Evolutionary conservation across 2,329 filamentous ascomycete genomes (phyloP).

Genomic region (Dothidotthia symphoricarpi): DNA sequence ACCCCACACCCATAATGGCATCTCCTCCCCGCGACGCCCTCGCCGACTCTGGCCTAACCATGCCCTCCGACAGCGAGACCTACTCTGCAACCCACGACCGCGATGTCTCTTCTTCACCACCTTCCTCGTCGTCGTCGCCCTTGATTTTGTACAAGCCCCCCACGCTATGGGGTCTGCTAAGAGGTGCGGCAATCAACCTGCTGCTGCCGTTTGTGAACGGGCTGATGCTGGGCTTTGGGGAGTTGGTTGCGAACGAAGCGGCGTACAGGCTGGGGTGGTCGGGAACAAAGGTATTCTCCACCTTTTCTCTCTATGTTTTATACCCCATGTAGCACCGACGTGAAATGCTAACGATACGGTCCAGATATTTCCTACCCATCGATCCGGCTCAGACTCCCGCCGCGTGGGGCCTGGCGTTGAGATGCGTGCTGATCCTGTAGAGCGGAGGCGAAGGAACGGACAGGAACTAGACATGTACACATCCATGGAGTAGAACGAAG

Average conservation of each 20-base stretch:
- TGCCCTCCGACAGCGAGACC: constrained; percentile 79
- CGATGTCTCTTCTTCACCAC: constrained; percentile 59
- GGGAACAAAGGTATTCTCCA: constrained; percentile 73
- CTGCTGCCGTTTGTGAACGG: constrained; percentile 94
- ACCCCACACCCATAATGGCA: constrained; percentile 14
- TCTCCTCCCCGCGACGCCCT: constrained; percentile 50
- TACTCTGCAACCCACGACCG: constrained; percentile 67
- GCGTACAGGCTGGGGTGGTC: constrained; percentile 93
- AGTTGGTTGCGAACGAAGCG: constrained; percentile 93
- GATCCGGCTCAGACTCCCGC: constrained; percentile 52
- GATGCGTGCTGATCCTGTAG: constrained; percentile 65
- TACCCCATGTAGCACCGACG: too few species aligned
- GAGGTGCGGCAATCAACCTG: constrained; percentile 94
- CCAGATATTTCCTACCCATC: too few species aligned
- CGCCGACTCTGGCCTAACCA: constrained; percentile 71
- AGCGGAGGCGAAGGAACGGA: constrained; percentile 52
- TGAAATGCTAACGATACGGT: not conserved
- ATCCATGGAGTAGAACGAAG: constrained; percentile 59
- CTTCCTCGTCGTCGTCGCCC: constrained; percentile 61
- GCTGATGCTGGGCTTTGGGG: constrained; percentile 96
- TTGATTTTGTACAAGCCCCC: constrained; percentile 87
- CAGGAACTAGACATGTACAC: constrained; percentile 64
- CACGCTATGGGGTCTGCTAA: constrained; percentile 78
- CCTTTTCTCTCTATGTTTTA: not conserved
- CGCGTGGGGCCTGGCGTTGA: constrained; percentile 81